Evolutionary conservation across 495 filamentous ascomycete genomes (phyloP), one percentile per base, ranked within the genome.

Genomic region (Aspergillus bridgeri): DNA sequence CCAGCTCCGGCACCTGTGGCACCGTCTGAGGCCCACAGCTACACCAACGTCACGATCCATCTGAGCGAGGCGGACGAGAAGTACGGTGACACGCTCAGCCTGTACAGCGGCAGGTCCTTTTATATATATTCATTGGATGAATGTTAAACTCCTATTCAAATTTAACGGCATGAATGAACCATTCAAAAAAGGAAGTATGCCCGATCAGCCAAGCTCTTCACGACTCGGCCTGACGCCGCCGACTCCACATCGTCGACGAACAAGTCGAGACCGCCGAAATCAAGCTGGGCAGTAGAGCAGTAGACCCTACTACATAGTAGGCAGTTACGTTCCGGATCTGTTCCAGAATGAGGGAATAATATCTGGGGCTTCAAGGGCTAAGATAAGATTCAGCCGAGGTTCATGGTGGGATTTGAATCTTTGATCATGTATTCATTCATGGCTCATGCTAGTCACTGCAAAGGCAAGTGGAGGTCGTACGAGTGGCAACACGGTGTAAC

Each of bases 1-100:
- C 62, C 24, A 58, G 62, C 24, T 60, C 62, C 42, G 62, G 62
- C 27, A 59, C 19, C 55, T 64, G 62, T 22, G 62, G 62, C 18
- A 49, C 55, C 3, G 45, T 64, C 18, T n/a, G 55, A 25, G 21
- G 50, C 51, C 11, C 61, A 58, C 51, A 48, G 43, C 38, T 60
- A 53, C 22, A 52, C 45, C 38, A 63, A 63, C 57, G 38, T 63
- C 23, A 63, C 61, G 13, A 45, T 63, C 53, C 51, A 51, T 19
- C 50, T 63, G 3, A 63, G 54, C 20, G 54, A 49, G 45, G 61
- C 53, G 17, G 61, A 63, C 22, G 48, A 43, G 45, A 57, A 42
- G 11, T 63, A 54, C 21, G 57, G 50, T n/a, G 18, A 51, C 4
- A 56, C 52, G 33, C 48, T 63, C 43, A 18, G 17, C 51, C 48